Base-by-base conservation (phyloP, 2,329 filamentous ascomycete species). In the Diplocarpon rosae region DNA sequence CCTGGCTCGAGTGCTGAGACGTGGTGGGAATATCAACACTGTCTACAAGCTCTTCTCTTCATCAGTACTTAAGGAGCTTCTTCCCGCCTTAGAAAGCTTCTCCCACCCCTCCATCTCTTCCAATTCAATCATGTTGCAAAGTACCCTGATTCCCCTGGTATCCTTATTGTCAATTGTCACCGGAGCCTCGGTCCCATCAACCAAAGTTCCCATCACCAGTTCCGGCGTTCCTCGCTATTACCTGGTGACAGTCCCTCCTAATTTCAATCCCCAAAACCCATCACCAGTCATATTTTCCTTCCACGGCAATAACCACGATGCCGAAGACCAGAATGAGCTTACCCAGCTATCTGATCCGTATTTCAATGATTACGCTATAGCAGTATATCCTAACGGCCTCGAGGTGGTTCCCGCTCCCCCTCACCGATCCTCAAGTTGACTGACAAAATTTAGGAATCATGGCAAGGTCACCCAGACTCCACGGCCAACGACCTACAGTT, bases 381-480 rank as follows among this genome's bases (percentile, higher is more conserved):
- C 67, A 29, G 63, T 72, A 1, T 73, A 72, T 52, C 69, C 69
- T 0, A 65, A 68, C 30, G 69, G 68, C 1, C 47, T 68, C 3
- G 57, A 64, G 17, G 65, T 66, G 49, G 27, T 34, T 28, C 15
- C 12, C 37, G 17, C 11, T 29, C 14, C 37, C 20, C 16, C 17
- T 33, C 33, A 10, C 11, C 24, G 28, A 1, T 24, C 7, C 15
- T 15, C 29, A 12, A 33, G 15, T 5, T 16, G 13, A 2, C 20
- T 37, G 27, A 40, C 43, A 17, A 5, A 4, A 1, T n/a, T 7
- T n/a, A 66, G 62, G 55, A 62, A 13, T 58, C 55, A 31, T 73
- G 71, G 69, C 58, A 66, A 54, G 63, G 62, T 1, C 54, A 58
- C 3, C 60, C 63, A 3, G 63, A 64, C 5, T 62, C 61, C 3